Base-by-base conservation (phyloP, 352 stramenopile genomes). In the Globisporangium spiculum region DNA sequence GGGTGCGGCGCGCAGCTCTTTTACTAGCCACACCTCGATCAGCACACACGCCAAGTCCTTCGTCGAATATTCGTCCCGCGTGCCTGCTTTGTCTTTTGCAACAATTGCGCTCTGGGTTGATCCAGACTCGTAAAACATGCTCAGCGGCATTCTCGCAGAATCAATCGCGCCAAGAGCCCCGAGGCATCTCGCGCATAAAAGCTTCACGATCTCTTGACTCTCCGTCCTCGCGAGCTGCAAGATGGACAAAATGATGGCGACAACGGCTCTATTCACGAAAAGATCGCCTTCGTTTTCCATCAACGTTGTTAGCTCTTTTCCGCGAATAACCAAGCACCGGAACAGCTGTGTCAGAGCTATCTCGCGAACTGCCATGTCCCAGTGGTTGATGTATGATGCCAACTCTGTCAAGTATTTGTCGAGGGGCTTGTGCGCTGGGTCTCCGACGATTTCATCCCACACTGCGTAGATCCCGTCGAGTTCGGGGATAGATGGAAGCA, bases 11-110 rank as follows among this genome's bases (percentile, higher is more conserved):
- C 88, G 80, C 26, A 96, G 67, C 67, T 95, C 89, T 36, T 93
- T 93, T 14, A 95, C 87, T 4, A 96, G 62, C 80, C 81, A 90
- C 30, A 66, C 83, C 66, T 96, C 88, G 18, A 96, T 94, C 38
- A 96, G 63, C n/a, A 86, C 80, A 63, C 80, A 94, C 3, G 87
- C 81, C 48, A 96, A 75, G 59, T 95, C 87, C 56, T 94, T 95
- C 9, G 83, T 93, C 4, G 85, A 84, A 64, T 89, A 73, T 54
- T 95, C 89, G 24, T 77, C 68, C 27, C 81, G 81, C 61, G 75
- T 74, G 20, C 73, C 74, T 4, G 68, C 44, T 16, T 81, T 80
- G 68, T 83, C 74, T 77, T 86, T 89, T 20, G 75, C 22, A n/a
- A 69, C 60, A 56, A 66, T 61, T 32, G 27, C 20, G n/a, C 46